Percentiles rank a stretch among this genome's conserved stretches.
Evolutionary conservation across 176 grass and related monocot genomes (phyloP).

Genomic region (Zea mays): DNA sequence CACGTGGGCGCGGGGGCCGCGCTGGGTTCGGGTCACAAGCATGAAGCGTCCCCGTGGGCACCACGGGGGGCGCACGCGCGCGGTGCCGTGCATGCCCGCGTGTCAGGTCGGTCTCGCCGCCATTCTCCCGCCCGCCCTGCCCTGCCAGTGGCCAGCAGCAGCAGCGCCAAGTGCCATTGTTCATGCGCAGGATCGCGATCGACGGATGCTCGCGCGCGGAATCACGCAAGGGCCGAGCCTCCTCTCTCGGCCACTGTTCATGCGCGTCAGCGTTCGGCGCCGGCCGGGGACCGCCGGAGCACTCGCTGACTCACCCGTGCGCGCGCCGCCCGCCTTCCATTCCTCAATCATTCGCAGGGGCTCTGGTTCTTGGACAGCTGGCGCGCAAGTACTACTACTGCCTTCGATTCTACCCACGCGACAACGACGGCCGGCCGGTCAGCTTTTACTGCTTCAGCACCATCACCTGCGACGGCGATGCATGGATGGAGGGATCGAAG

Average conservation of each 20-base stretch:
- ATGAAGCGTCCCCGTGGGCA: too few relatives aligned
- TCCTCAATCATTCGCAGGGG: conserved; percentile 44
- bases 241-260: not conserved
- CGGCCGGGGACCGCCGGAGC: conserved; percentile 44
- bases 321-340: not conserved
- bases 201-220: not conserved
- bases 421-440: conserved; percentile 11
- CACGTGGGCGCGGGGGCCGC: too few relatives aligned
- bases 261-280: conserved; percentile 12
- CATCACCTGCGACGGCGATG: conserved; percentile 4
- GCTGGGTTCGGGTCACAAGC: too few relatives aligned
- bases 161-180: too few relatives aligned
- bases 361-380: not conserved
- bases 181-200: too few relatives aligned
- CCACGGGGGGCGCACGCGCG: too few relatives aligned
- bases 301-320: conserved; percentile 20
- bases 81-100: too few relatives aligned
- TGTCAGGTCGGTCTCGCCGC: too few relatives aligned
- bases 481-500: not conserved
- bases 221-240: too few relatives aligned
- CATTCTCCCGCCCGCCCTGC: too few relatives aligned
- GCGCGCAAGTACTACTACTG: conserved; percentile 21
- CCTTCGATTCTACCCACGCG: not conserved
- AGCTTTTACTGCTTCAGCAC: not conserved
- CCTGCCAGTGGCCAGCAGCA: too few relatives aligned